Evolutionary conservation across 352 stramenopile species (phyloP), one percentile per base, ranked within the genome.

Genomic region (Pilasporangium apinafurcum): DNA sequence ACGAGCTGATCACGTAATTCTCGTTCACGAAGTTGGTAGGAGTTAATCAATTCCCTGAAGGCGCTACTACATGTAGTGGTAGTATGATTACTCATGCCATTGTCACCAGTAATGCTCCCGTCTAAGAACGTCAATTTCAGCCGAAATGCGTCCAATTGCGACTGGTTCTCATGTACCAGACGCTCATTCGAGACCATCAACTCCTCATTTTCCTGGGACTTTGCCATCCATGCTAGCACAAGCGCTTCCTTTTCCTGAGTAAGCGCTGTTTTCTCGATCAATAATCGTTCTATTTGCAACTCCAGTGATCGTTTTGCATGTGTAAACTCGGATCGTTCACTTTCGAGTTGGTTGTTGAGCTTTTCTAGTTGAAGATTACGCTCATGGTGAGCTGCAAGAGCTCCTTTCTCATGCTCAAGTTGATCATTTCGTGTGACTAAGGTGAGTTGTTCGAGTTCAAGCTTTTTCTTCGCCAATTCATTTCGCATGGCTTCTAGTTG

Each of bases 141-240:
- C 5, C 69, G 66, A 32, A 68, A 75, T 5, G 59, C 45, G 12
- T 83, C 66, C 1, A 70, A 27, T 42, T 79, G 57, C 0, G 64
- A 65, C 45, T 83, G 63, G 17, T 56, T 34, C n/a, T 83, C 66
- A 25, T 71, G 57, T 2, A 53, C 37, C 4, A 66, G 39, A 2
- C 65, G 65, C 20, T 81, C 68, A 41, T 65, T 54, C 4, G 52
- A 24, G n/a, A 79, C 20, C 14, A 75, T 1, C 2, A 80, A 37
- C 29, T 83, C 66, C 49, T 83, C 67, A 8, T 60, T 65, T 27
- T 83, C 64, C 21, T 69, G 54, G 2, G 26, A 42, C 37, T 80
- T 83, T 7, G 41, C 37, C 37, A 68, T 61, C 48, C 65, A 63
- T 1, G 51, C 27, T 1, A 35, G 16, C 14, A 31, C 34, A 2